Evolutionary conservation across 73 alveolate species (phyloP).

Genomic region (Blepharisma stoltei): DNA sequence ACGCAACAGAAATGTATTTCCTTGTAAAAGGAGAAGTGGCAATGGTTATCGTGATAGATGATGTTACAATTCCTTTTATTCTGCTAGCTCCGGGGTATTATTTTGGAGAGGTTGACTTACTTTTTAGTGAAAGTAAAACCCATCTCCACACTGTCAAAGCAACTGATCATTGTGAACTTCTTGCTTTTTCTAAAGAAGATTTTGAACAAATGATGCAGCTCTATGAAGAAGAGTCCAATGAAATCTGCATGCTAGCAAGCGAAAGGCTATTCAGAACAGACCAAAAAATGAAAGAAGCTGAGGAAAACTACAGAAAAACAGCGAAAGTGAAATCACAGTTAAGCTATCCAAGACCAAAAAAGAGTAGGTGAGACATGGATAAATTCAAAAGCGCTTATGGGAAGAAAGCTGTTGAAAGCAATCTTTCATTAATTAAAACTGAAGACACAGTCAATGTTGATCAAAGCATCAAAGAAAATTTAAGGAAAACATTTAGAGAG

Average conservation of each 20-base stretch:
- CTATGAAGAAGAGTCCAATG: constrained; percentile 20
- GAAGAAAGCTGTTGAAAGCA: too few relatives aligned
- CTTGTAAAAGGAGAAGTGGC: constrained; percentile 50
- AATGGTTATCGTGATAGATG: constrained; percentile 7
- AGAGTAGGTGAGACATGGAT: too few relatives aligned
- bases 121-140: constrained; percentile 19
- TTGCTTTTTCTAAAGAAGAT: constrained; percentile 5
- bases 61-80: constrained; percentile 36
- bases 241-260: constrained; percentile 15
- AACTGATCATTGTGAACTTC: constrained; percentile 13
- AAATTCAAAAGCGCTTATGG: too few relatives aligned
- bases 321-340: too few relatives aligned
- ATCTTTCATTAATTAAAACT: too few relatives aligned
- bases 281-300: not conserved
- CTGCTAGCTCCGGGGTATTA: constrained; percentile 55
- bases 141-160: constrained; percentile 2
- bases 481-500: too few relatives aligned
- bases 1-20: constrained; percentile 60
- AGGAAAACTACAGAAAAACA: too few relatives aligned
- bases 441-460: too few relatives aligned
- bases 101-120: constrained; percentile 65
- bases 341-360: too few relatives aligned
- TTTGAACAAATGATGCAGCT: not conserved
- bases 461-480: too few relatives aligned
- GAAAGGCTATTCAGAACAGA: constrained; percentile 8